phyloP scores from a whole-genome alignment of 2,329 filamentous ascomycete species.

The Fusarium duplospermum region DNA sequence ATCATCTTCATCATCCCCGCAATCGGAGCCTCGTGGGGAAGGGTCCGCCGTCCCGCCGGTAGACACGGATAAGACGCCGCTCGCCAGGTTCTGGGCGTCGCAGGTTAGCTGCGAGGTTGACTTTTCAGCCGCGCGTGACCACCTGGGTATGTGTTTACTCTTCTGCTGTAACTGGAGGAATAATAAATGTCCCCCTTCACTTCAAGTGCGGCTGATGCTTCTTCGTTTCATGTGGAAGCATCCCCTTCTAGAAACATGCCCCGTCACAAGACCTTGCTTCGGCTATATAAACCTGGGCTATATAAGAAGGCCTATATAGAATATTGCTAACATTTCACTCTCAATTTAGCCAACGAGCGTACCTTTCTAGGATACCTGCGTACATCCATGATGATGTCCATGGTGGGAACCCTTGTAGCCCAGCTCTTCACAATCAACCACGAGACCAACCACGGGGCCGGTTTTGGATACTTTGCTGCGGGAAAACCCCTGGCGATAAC shows the following conservation, averaged over 20 bases:
- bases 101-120: slow-evolving; percentile 44
- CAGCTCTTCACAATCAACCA: slow-evolving; percentile 72
- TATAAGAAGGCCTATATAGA: neutral
- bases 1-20: neutral
- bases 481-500: slow-evolving; percentile 67
- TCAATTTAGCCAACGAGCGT: slow-evolving; percentile 72
- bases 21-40: slow-evolving; percentile 32
- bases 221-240: neutral
- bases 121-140: slow-evolving; percentile 36
- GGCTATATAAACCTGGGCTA: neutral
- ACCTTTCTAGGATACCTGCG: slow-evolving; percentile 81
- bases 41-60: slow-evolving; percentile 40
- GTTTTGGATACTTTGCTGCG: slow-evolving; percentile 69
- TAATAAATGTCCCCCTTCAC: neutral
- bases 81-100: slow-evolving; percentile 33
- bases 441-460: slow-evolving; percentile 39
- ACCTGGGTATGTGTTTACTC: slow-evolving; percentile 38
- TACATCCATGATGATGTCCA: slow-evolving; percentile 75
- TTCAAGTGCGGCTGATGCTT: neutral
- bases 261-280: neutral
- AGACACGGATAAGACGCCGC: slow-evolving; percentile 10
- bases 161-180: neutral
- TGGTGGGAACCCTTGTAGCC: slow-evolving; percentile 72
- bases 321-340: slow-evolving; percentile 4
- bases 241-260: neutral